These are phyloP conservation scores for Aspergillus jensenii DNA, from an alignment of 2,329 filamentous ascomycete genomes.

Conservation along the genomic window DNA sequence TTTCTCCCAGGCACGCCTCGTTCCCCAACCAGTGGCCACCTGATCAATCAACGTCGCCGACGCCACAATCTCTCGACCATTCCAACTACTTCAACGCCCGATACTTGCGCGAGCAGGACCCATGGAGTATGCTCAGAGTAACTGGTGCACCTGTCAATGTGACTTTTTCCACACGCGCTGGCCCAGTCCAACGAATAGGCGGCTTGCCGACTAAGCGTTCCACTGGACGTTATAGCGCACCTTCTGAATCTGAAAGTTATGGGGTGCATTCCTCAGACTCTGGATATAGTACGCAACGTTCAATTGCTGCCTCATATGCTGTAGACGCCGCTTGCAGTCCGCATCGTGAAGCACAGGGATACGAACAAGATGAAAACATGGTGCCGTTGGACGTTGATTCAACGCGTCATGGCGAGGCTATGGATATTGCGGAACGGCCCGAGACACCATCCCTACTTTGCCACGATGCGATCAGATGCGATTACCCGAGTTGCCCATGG, in stretches of 20 bases:
- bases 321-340: conserved; percentile 31
- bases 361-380: conserved; percentile 20
- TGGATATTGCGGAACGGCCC: conserved; percentile 41
- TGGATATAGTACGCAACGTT: conserved; percentile 35
- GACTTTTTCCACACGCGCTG: conserved; percentile 19
- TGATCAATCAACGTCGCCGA: conserved; percentile 18
- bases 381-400: conserved; percentile 20
- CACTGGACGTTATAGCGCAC: conserved; percentile 26
- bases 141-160: conserved; percentile 25
- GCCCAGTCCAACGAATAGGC: conserved; percentile 15
- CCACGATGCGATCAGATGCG: conserved; percentile 28
- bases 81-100: conserved; percentile 22
- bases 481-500: conserved; percentile 33
- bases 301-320: conserved; percentile 29
- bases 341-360: conserved; percentile 21
- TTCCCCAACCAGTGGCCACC: conserved; percentile 23
- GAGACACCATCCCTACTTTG: conserved; percentile 57
- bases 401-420: conserved; percentile 7
- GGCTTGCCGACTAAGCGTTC: conserved; percentile 24
- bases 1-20: conserved; percentile 20
- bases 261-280: conserved; percentile 34
- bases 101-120: conserved; percentile 26
- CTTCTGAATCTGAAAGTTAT: conserved; percentile 35
- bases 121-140: conserved; percentile 34
- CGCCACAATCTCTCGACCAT: conserved; percentile 21